Evolutionary conservation across 2,329 filamentous ascomycete species (phyloP).

Genomic region (Didymella pomorum): DNA sequence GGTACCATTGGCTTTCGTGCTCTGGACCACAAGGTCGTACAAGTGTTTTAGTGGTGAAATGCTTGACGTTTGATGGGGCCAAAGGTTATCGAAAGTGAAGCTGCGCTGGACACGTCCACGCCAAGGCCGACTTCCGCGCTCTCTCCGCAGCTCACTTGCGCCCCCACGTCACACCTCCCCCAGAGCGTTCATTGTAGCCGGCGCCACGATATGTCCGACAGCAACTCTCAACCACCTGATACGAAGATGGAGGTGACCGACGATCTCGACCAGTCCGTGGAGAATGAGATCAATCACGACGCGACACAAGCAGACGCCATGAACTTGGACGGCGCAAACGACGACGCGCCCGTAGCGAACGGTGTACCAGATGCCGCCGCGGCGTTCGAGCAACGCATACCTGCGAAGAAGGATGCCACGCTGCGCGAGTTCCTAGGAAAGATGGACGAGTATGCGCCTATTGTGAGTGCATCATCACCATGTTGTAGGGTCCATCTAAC

Average conservation of each 20-base stretch:
- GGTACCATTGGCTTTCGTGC: too few species aligned
- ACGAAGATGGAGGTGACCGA: constrained; percentile 46
- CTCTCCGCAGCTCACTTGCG: constrained; percentile 25
- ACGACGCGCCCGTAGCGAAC: constrained; percentile 48
- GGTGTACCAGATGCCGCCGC: constrained; percentile 54
- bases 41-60: background rate
- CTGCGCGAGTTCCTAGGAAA: constrained; percentile 91
- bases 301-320: constrained; percentile 49
- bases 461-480: constrained; percentile 66
- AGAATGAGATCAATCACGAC: constrained; percentile 53
- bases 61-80: background rate
- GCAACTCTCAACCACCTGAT: constrained; percentile 39
- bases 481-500: constrained; percentile 25
- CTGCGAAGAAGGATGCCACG: constrained; percentile 88
- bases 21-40: background rate
- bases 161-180: constrained; percentile 19
- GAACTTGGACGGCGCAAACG: constrained; percentile 54
- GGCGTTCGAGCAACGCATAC: constrained; percentile 68
- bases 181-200: constrained; percentile 10
- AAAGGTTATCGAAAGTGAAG: constrained; percentile 5
- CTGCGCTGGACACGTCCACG: background rate
- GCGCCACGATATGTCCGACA: constrained; percentile 44
- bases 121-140: constrained; percentile 17
- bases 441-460: constrained; percentile 98
- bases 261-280: constrained; percentile 52